Evolutionary conservation across 306 rosid genomes (phyloP).

Genomic region (Senna siamea): DNA sequence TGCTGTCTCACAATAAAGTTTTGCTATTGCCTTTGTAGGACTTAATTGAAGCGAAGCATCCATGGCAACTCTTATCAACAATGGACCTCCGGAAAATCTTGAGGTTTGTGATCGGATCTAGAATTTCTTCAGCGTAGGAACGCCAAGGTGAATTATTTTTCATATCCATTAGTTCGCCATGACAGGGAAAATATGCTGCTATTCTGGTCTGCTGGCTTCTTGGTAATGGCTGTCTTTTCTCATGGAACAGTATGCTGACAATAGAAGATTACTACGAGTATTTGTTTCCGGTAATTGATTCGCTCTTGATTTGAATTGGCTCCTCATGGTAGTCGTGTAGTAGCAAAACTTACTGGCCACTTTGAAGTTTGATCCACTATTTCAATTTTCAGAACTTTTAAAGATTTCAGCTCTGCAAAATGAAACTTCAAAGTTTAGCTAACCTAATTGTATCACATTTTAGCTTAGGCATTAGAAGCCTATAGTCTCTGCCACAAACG

Average conservation of each 20-base stretch:
- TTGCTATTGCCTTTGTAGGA: constrained; percentile 28
- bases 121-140: background rate
- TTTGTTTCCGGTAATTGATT: constrained; percentile 75
- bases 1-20: background rate
- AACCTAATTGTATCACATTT: background rate
- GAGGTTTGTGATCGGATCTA: constrained; percentile 51
- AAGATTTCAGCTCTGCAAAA: too few species aligned
- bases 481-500: too few species aligned
- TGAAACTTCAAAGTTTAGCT: background rate
- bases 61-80: constrained; percentile 43
- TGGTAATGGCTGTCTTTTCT: constrained; percentile 87
- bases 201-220: constrained; percentile 77
- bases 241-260: constrained; percentile 96
- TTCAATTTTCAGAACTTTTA: constrained; percentile 5
- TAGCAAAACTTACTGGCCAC: too few species aligned
- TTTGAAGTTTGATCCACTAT: background rate
- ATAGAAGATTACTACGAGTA: constrained; percentile 68
- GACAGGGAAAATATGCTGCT: constrained; percentile 73
- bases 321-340: too few species aligned
- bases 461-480: too few species aligned
- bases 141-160: background rate
- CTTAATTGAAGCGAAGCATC: constrained; percentile 39
- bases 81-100: constrained; percentile 47
- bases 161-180: background rate
- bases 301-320: background rate